These are phyloP conservation scores for Camillea tinctor DNA, from an alignment of 2,329 filamentous ascomycete species.

Conservation along the genomic window DNA sequence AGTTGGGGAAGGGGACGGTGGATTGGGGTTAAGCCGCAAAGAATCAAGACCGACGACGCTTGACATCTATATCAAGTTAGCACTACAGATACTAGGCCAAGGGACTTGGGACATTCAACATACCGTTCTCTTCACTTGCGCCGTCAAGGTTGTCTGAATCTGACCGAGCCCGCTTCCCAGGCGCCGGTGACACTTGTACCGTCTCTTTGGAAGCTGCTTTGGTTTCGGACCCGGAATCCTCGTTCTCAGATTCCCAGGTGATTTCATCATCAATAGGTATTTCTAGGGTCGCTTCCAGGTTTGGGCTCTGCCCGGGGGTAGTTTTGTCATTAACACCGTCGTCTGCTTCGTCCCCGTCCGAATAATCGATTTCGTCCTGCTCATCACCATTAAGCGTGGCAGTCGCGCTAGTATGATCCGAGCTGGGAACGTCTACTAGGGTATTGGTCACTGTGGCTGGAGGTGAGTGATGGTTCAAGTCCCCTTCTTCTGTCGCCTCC, in stretches of 20 bases:
- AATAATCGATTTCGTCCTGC: constrained; percentile 36
- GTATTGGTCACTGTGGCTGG: constrained; percentile 13
- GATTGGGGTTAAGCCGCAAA: constrained; percentile 12
- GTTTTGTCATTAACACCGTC: constrained; percentile 18
- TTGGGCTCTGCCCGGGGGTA: constrained; percentile 16
- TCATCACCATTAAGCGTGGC: constrained; percentile 33
- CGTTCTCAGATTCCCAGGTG: constrained; percentile 36
- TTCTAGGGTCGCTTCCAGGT: constrained; percentile 21
- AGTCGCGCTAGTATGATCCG: constrained; percentile 36
- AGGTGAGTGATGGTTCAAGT: constrained; percentile 12
- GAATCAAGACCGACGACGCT: constrained; percentile 49
- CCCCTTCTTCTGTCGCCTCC: constrained; percentile 5
- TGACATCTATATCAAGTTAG: constrained; percentile 44
- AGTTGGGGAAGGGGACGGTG: constrained; percentile 5
- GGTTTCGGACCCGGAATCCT: constrained; percentile 22
- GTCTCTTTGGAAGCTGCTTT: constrained; percentile 20
- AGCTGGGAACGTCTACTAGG: constrained; percentile 31
- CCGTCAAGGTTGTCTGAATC: constrained; percentile 26
- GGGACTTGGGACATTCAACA: constrained; percentile 2
- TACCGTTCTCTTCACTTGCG: constrained; percentile 31
- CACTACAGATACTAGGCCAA: not conserved
- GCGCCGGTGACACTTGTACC: constrained; percentile 36
- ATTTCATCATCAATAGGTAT: constrained; percentile 30
- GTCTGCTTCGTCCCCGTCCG: constrained; percentile 36
- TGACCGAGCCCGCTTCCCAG: constrained; percentile 29